Percentiles rank a stretch among this genome's conserved stretches.
Conservation (phyloP, 2,329 filamentous ascomycete genomes). For the Cordyceps militaris region DNA sequence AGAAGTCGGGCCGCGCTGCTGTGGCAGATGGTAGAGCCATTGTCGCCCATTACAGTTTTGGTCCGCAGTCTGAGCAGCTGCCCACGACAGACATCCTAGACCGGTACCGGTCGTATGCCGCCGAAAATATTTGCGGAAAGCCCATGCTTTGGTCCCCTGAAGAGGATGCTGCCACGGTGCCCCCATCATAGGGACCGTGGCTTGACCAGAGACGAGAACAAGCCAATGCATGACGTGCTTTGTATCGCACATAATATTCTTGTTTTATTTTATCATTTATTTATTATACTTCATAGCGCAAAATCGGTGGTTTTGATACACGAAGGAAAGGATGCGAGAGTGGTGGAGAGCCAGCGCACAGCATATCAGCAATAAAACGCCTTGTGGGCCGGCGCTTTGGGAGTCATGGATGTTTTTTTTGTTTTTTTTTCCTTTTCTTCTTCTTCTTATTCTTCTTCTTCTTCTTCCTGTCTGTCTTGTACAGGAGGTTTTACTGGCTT, state of each 20-base stretch:
- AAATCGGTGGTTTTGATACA: not conserved
- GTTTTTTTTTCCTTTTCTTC: not conserved
- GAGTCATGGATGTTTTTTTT: conserved; percentile 1
- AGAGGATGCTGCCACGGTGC: not conserved
- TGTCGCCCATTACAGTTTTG: conserved; percentile 47
- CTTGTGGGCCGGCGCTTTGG: not conserved
- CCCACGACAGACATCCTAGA: conserved; percentile 47
- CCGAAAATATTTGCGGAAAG: conserved; percentile 40
- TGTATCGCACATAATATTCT: not conserved
- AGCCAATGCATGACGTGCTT: not conserved
- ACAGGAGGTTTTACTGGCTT: not conserved
- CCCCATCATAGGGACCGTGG: not conserved
- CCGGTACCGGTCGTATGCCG: conserved; percentile 45
- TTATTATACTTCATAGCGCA: conserved; percentile 6
- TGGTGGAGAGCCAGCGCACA: not conserved
- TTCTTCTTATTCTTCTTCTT: not conserved
- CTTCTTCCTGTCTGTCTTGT: not conserved
- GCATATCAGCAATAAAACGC: not conserved
- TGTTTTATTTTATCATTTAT: not conserved
- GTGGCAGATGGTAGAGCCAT: conserved; percentile 48
- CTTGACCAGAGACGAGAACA: not conserved
- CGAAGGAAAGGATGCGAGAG: not conserved
- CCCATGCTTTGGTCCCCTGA: conserved; percentile 25
- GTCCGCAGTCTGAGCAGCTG: conserved; percentile 31
- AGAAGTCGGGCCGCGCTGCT: conserved; percentile 31